Evolutionary conservation across 257 asterid species (phyloP).

Genomic region (Nyctanthes arbortristis): DNA sequence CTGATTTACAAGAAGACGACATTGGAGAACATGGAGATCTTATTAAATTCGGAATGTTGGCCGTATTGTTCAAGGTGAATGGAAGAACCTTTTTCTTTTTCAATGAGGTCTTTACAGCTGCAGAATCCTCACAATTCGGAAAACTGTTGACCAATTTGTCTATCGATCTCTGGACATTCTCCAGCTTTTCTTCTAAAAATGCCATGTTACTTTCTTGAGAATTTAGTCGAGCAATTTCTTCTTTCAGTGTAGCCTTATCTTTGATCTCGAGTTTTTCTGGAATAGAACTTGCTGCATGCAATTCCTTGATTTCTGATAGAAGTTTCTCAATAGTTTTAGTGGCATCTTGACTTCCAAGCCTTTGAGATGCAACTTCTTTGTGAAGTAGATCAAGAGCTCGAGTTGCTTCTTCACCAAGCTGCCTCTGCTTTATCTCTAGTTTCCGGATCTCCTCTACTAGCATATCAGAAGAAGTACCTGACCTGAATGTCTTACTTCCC

Average conservation of each 20-base stretch:
- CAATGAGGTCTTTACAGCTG: conserved; percentile 45
- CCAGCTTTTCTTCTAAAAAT: conserved; percentile 76
- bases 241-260: conserved; percentile 71
- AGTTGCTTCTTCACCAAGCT: conserved; percentile 94
- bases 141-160: conserved; percentile 59
- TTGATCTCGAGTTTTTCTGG: conserved; percentile 53
- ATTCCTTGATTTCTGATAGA: conserved; percentile 75
- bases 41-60: conserved; percentile 69
- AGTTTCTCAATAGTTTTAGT: conserved; percentile 74
- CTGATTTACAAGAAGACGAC: conserved; percentile 48
- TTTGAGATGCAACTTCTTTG: conserved; percentile 85
- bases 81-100: conserved; percentile 73
- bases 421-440: conserved; percentile 81
- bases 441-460: conserved; percentile 83
- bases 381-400: conserved; percentile 91
- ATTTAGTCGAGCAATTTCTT: conserved; percentile 84
- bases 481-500: conserved; percentile 47
- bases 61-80: conserved; percentile 66
- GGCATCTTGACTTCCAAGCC: conserved; percentile 64
- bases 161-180: conserved; percentile 80
- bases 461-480: conserved; percentile 52
- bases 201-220: conserved; percentile 68
- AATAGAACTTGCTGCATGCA: conserved; percentile 49
- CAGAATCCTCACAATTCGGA: conserved; percentile 59
- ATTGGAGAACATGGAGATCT: conserved; percentile 84